Percentiles rank a stretch among this genome's conserved stretches.
Conservation (phyloP, 2,329 filamentous ascomycete species). For the Colletotrichum magnum region DNA sequence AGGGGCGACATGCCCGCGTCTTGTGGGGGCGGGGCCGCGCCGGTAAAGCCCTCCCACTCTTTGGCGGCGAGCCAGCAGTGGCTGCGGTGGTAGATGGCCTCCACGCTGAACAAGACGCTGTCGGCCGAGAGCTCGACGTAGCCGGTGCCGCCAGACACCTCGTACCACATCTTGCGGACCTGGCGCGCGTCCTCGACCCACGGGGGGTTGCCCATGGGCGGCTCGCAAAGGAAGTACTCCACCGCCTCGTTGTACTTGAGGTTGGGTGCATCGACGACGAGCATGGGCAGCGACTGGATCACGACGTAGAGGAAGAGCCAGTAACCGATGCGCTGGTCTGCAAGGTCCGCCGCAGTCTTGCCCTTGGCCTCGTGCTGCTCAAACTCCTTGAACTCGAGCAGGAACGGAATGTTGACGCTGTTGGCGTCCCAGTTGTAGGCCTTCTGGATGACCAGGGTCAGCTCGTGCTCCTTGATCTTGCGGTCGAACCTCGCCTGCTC, state of each 20-base stretch:
- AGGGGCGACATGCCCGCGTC: slow-evolving; percentile 56
- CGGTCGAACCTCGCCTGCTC: slow-evolving; percentile 80
- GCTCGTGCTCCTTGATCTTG: slow-evolving; percentile 84
- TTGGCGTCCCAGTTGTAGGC: slow-evolving; percentile 85
- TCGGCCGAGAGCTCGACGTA: slow-evolving; percentile 72
- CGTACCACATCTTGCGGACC: slow-evolving; percentile 80
- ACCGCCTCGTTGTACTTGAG: slow-evolving; percentile 78
- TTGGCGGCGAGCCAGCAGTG: slow-evolving; percentile 70
- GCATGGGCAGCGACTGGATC: slow-evolving; percentile 82
- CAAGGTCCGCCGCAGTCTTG: slow-evolving; percentile 75
- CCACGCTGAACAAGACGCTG: slow-evolving; percentile 72
- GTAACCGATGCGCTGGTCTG: slow-evolving; percentile 80
- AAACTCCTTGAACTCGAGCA: slow-evolving; percentile 79
- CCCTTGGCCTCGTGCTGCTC: slow-evolving; percentile 78
- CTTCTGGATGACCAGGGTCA: slow-evolving; percentile 81
- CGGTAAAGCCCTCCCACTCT: slow-evolving; percentile 60
- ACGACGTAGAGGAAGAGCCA: slow-evolving; percentile 88
- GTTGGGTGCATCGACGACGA: slow-evolving; percentile 82
- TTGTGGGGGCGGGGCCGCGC: slow-evolving; percentile 45
- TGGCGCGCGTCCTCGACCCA: slow-evolving; percentile 78
- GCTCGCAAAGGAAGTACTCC: slow-evolving; percentile 86
- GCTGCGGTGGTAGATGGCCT: slow-evolving; percentile 71
- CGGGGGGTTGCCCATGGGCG: slow-evolving; percentile 79
- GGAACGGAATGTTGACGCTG: slow-evolving; percentile 70
- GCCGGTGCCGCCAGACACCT: slow-evolving; percentile 74